Conservation (phyloP, 306 rosid genomes). For the Cercis canadensis region DNA sequence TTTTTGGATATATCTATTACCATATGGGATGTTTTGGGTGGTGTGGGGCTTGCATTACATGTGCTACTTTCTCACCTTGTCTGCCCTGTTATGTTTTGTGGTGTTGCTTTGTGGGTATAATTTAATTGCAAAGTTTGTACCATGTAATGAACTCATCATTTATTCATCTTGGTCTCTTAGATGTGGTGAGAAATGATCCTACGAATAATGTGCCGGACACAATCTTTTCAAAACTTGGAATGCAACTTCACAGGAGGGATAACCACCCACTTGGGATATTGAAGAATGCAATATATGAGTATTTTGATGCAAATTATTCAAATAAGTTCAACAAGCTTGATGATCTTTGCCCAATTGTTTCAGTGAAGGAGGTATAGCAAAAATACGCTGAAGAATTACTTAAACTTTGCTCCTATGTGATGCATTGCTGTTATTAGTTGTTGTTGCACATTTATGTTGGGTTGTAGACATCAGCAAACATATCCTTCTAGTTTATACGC, state of each 20-base stretch:
- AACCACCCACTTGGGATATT: conserved; percentile 90
- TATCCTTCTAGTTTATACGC: conserved; percentile 13
- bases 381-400: conserved; percentile 8
- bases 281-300: conserved; percentile 82
- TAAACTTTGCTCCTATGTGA: conserved; percentile 10
- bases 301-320: conserved; percentile 75
- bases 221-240: conserved; percentile 83
- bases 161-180: conserved; percentile 50
- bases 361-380: conserved; percentile 72
- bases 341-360: conserved; percentile 78
- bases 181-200: conserved; percentile 90
- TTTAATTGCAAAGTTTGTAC: conserved; percentile 12
- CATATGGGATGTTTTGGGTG: not conserved
- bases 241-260: conserved; percentile 94
- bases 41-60: conserved; percentile 17
- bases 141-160: conserved; percentile 11
- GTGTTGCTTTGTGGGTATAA: not conserved
- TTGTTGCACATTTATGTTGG: not conserved
- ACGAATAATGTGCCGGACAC: conserved; percentile 92
- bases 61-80: conserved; percentile 5
- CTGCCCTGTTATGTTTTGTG: not conserved
- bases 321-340: conserved; percentile 86
- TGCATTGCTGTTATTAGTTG: conserved; percentile 18
- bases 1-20: not conserved
- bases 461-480: not conserved